A percentile compares a stretch with the other conserved stretches of the same genome.
phyloP scores from a whole-genome alignment of 2,329 filamentous ascomycete species.

The Microsporum ferrugineum region DNA sequence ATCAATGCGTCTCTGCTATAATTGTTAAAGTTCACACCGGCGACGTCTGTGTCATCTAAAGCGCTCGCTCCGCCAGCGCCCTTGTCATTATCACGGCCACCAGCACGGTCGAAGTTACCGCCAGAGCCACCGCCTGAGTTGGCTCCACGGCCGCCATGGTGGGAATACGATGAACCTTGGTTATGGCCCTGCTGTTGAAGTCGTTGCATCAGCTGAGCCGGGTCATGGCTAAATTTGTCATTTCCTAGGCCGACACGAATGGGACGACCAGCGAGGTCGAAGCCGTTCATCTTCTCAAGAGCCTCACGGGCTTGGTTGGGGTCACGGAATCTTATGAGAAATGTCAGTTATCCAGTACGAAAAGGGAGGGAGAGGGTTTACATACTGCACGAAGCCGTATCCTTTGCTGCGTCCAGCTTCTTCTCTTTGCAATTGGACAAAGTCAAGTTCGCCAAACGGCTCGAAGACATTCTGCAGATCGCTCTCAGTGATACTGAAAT shows the following conservation, averaged over 20 bases:
- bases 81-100: constrained; percentile 81
- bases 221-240: constrained; percentile 99
- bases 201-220: constrained; percentile 72
- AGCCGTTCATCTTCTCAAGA: constrained; percentile 98
- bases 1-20: constrained; percentile 97
- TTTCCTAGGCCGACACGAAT: constrained; percentile 98
- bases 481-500: constrained; percentile 96
- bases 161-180: constrained; percentile 85
- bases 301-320: constrained; percentile 86
- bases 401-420: constrained; percentile 81
- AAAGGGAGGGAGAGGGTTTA: constrained; percentile 19
- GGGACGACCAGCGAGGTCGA: constrained; percentile 90
- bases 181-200: constrained; percentile 67
- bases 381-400: constrained; percentile 97
- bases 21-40: constrained; percentile 98
- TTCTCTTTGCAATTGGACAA: constrained; percentile 94
- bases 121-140: constrained; percentile 59
- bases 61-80: constrained; percentile 79
- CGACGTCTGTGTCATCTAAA: constrained; percentile 93
- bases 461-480: constrained; percentile 95
- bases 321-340: constrained; percentile 61
- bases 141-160: constrained; percentile 73
- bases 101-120: constrained; percentile 77
- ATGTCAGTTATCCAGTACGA: neutral
- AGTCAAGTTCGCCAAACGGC: constrained; percentile 94